A percentile compares a stretch with the other conserved stretches of the same genome.
phyloP scores from a whole-genome alignment of 108 stramenopile species.

The Aureococcus anophagefferens region DNA sequence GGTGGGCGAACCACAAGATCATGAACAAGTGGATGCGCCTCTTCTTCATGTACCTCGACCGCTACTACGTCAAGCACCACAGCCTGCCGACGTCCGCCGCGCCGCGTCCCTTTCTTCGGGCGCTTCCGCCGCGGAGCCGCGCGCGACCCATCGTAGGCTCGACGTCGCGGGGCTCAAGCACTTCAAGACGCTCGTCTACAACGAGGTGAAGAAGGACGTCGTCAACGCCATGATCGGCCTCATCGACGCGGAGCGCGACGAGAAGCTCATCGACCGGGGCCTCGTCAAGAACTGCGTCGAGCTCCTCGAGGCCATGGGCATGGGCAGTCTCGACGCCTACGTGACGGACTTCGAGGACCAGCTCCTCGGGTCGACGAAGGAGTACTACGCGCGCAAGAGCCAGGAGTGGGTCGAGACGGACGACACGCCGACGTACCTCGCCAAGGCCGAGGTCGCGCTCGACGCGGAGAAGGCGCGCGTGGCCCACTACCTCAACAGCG shows the following conservation, averaged over 20 bases:
- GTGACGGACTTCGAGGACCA: conserved; percentile 77
- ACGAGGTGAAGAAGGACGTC: conserved; percentile 73
- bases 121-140: conserved; percentile 63
- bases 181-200: conserved; percentile 89
- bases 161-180: conserved; percentile 71
- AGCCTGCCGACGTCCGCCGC: conserved; percentile 4
- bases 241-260: conserved; percentile 87
- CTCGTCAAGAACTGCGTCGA: conserved; percentile 86
- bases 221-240: conserved; percentile 77
- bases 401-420: conserved; percentile 90
- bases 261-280: conserved; percentile 82
- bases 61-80: conserved; percentile 83
- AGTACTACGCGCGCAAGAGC: conserved; percentile 80
- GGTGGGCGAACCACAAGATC: conserved; percentile 95
- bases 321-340: conserved; percentile 83
- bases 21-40: conserved; percentile 99
- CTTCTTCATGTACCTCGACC: conserved; percentile 97
- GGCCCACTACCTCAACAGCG: conserved; percentile 75
- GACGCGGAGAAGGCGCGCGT: conserved; percentile 78
- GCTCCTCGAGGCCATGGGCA: conserved; percentile 93
- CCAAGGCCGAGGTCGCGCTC: conserved; percentile 89
- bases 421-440: conserved; percentile 89
- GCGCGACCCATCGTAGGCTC: no score
- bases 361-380: conserved; percentile 70
- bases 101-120: not conserved